Evolutionary conservation across 2,329 filamentous ascomycete species (phyloP), one percentile per base, ranked within the genome.

Genomic region (Verticillium isaacii): DNA sequence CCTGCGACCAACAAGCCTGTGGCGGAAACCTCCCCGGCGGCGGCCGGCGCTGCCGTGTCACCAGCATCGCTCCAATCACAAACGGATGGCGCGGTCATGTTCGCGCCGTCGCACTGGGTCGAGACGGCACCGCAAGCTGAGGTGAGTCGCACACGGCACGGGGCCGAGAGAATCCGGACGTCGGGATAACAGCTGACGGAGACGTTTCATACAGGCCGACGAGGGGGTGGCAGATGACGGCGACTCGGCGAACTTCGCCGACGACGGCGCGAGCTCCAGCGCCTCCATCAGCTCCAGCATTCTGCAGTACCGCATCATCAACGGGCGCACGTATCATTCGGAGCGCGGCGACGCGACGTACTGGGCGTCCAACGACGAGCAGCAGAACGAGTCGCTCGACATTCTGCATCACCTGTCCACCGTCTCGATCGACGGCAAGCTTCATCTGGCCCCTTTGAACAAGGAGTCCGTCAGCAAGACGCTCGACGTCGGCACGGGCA

Each of bases 401-500:
- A 68, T 76, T 59, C 66, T 55, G 23, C 71, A 73, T 41, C 69
- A 72, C 52, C 59, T 61, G 7, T 62, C 67, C 15, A 71, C 66
- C 2, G 8, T 72, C 0, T 62, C 60, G 3, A 58, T 67, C 6
- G 68, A 68, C 1, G 68, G 66, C 41, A 70, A 66, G 60, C 65
- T 73, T 15, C 63, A 66, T 34, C 63, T 66, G 7, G 68, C 71
- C 0, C 71, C 70, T 0, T 50, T 73, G 15, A 60, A 67, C 6
- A 64, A 68, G 17, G 60, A 68, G 39, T 67, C 63, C 67, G 82
- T 12, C 71, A 2, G 66, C 65, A 67, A 59, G 37, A 62, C 67
- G 2, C 70, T 85, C 23, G 82, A 84, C 62, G 72, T 85, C 9
- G 81, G 83, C 57, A 86, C 83, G 2, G 85, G 85, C 29, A 83